phyloP scores from a whole-genome alignment of 1,139 yeast species.

The Diutina scorzettiae region DNA sequence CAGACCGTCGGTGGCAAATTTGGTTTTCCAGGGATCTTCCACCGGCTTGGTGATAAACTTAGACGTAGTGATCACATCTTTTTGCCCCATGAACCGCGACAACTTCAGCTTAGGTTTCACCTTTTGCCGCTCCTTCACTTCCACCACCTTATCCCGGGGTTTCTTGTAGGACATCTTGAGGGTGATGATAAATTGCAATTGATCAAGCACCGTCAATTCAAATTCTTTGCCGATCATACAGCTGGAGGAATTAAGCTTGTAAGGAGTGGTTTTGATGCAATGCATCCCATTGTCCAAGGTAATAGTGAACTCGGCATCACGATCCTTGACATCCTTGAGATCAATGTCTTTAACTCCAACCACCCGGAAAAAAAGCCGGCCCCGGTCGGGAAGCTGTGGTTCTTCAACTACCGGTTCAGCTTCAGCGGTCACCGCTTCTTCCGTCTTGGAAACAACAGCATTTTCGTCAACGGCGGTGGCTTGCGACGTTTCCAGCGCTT shows the following conservation, averaged over 20 bases:
- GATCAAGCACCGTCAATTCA: constrained; percentile 61
- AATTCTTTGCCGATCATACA: constrained; percentile 66
- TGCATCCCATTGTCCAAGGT: constrained; percentile 87
- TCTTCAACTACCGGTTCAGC: constrained; percentile 5
- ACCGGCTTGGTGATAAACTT: constrained; percentile 40
- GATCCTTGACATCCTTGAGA: constrained; percentile 42
- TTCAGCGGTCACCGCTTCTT: constrained; percentile 5
- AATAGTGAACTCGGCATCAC: constrained; percentile 54
- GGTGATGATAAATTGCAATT: constrained; percentile 61
- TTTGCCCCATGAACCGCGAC: constrained; percentile 37
- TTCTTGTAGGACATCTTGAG: constrained; percentile 52
- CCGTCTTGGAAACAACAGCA: constrained; percentile 7
- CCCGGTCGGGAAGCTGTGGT: constrained; percentile 16
- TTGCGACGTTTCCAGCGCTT: constrained; percentile 8
- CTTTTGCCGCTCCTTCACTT: constrained; percentile 42
- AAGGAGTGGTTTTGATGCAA: constrained; percentile 64
- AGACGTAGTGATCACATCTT: constrained; percentile 40
- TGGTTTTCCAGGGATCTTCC: constrained; percentile 42
- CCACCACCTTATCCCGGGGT: constrained; percentile 41
- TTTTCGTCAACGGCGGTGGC: not conserved
- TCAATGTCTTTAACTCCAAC: constrained; percentile 45
- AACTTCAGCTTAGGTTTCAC: constrained; percentile 35
- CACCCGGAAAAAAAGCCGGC: constrained; percentile 61
- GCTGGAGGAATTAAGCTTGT: constrained; percentile 28
- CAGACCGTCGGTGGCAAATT: constrained; percentile 76